Base-by-base conservation (phyloP, 1,139 yeast species). In the Maudiozyma humilis region DNA sequence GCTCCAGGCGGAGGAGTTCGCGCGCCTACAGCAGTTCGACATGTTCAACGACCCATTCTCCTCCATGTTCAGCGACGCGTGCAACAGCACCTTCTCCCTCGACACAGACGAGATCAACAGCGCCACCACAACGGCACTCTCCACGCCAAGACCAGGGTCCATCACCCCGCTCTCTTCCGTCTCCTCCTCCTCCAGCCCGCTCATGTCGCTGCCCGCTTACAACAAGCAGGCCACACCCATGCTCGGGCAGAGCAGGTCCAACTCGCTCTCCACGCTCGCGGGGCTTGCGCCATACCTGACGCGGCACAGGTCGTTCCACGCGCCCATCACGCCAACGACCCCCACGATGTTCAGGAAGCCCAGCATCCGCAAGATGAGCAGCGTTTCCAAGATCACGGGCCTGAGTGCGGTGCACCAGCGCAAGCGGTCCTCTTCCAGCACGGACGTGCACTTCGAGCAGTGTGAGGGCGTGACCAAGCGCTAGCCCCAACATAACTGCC, bases 361-460 rank as follows among this genome's bases (percentile, higher is more conserved):
- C 17, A 27, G 20, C 17, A 37, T 42, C 2, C 37, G 33, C 40
- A 32, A 42, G 33, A 35, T 30, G 17, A 41, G 38, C 20, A 25
- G 42, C 1, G 20, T 46, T 5, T 48, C 50, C 37, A 43, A 43
- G 29, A 49, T 19, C 16, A n/a, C 18, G 16, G 17, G 17, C 3
- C 10, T 12, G 10, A 18, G 29, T 27, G 35, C 32, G 3, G 5
- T 23, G 13, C 45, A 50, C 31, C 60, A 57, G 36, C 45, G 48
- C 36, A 57, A 58, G 41, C 53, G 61, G 44, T 51, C 55, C 20
- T 53, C 61, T 12, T 52, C 61, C 3, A 40, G 46, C 14, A 49
- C 51, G 55, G 60, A 56, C 20, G 44, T 55, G 13, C 59, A 54
- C 30, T 58, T 57, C 47, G 53, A 50, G 37, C 55, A 51, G 27